Evolutionary conservation across 1,139 yeast genomes (phyloP).

Genomic region (Entelexis paramagnoliae): DNA sequence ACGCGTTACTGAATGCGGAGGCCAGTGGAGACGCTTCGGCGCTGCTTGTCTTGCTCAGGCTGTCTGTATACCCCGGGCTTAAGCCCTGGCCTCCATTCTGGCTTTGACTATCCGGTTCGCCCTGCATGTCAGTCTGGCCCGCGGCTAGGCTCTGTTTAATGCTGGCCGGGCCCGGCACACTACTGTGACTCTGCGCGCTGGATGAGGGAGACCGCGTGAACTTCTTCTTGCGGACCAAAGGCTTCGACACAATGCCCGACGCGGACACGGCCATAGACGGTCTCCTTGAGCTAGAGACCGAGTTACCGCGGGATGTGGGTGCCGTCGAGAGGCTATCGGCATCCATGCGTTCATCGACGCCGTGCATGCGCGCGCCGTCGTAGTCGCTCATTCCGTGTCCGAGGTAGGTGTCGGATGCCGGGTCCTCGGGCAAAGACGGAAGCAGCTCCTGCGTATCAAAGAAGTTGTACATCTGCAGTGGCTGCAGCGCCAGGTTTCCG

Average conservation of each 20-base stretch:
- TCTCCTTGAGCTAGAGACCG: background rate
- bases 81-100: too few relatives aligned
- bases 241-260: background rate
- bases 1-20: too few relatives aligned
- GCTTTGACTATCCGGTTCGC: too few relatives aligned
- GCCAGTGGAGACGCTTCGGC: too few relatives aligned
- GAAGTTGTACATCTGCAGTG: constrained; percentile 19
- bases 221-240: background rate
- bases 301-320: background rate
- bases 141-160: too few relatives aligned
- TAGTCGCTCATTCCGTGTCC: background rate
- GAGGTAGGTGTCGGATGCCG: background rate
- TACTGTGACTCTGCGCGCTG: too few relatives aligned
- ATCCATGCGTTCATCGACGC: background rate
- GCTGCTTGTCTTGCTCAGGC: too few relatives aligned
- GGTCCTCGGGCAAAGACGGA: background rate
- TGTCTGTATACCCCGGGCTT: too few relatives aligned
- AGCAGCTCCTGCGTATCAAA: constrained; percentile 12
- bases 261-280: background rate
- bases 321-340: background rate
- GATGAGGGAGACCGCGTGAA: background rate
- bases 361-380: background rate
- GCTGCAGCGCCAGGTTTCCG: constrained; percentile 13
- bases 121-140: too few relatives aligned
- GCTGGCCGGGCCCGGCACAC: too few relatives aligned